Base-by-base conservation (phyloP, 768 basidiomycete species). In the Sarcodon sp. region DNA sequence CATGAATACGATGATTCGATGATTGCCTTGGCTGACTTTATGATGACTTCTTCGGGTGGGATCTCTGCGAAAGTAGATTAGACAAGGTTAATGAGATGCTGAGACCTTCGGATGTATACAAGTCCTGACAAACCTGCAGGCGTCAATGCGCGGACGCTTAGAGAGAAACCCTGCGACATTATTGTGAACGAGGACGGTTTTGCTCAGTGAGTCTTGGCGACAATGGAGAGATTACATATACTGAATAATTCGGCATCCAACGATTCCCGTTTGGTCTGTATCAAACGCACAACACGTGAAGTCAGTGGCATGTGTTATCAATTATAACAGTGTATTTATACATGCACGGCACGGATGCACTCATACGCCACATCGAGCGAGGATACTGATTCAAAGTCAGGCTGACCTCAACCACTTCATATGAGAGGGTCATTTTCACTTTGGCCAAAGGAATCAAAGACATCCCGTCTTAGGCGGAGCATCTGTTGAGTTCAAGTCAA, bases 1-100 rank as follows among this genome's bases (percentile, higher is more conserved):
- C 86, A 88, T 13, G 71, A 60, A 3, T 61, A 52, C 1, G 75
- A 75, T 12, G 76, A 70, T 16, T 76, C 74, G 16, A 87, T 65
- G 45, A 88, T 55, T n/a, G 68, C 65, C 33, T 64, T 67, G 8
- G 68, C 83, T 31, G 77, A 70, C 0, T 69, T 55, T 49, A 86
- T 57, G 46, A 82, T 69, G 5, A 64, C 64, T 33, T 78, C 76
- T 56, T 83, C 79, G 2, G 74, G 56, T 1, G 84, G 83, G 10
- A 86, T 63, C 16, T 74, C 84, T 87, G 52, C 9, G 39, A 6
- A 41, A 3, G 4, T 27, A 27, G 21, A 27, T n/a, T n/a, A 27
- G 21, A n/a, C n/a, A n/a, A 27, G 21, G 21, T 27, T 7, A 44
- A 15, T 11, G 35, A 47, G 18, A 12, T 13, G 34, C n/a, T 18